phyloP scores from a whole-genome alignment of 495 filamentous ascomycete genomes.

The Penicillium steckii region DNA sequence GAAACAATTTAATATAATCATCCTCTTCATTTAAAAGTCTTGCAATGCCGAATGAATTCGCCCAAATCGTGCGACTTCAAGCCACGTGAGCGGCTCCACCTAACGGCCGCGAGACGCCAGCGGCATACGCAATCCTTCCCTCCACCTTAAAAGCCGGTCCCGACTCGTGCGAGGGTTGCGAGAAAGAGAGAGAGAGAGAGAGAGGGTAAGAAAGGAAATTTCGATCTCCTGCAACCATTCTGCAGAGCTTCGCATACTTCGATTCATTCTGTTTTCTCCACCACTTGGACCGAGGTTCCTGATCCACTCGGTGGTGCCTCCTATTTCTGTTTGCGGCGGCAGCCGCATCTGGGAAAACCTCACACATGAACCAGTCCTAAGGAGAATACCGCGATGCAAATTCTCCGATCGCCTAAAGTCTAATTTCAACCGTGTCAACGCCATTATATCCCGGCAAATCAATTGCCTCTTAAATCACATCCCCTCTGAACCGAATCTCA shows the following conservation, averaged over 20 bases:
- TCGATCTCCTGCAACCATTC: background rate
- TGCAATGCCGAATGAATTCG: background rate
- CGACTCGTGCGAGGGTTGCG: background rate
- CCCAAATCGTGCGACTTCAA: background rate
- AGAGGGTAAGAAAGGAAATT: no score
- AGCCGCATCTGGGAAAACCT: constrained; percentile 15
- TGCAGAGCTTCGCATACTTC: background rate
- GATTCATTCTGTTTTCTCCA: background rate
- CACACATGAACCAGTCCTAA: background rate
- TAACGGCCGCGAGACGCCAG: constrained; percentile 2
- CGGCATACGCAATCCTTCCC: constrained; percentile 15
- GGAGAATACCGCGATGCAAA: constrained; percentile 14
- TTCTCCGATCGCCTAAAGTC: constrained; percentile 11
- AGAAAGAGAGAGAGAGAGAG: background rate
- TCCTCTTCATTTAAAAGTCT: background rate
- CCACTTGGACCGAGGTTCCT: background rate
- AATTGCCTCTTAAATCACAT: background rate
- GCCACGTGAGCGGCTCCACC: constrained; percentile 23
- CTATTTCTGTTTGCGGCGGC: constrained; percentile 19
- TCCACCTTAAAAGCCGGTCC: constrained; percentile 3
- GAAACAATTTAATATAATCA: no score
- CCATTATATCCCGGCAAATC: background rate
- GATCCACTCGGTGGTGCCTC: constrained; percentile 1
- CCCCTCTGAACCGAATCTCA: background rate
- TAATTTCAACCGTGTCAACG: constrained; percentile 6